These are phyloP conservation scores for Trichoderma harzianum DNA, from an alignment of 2,329 filamentous ascomycete species.

Conservation along the genomic window DNA sequence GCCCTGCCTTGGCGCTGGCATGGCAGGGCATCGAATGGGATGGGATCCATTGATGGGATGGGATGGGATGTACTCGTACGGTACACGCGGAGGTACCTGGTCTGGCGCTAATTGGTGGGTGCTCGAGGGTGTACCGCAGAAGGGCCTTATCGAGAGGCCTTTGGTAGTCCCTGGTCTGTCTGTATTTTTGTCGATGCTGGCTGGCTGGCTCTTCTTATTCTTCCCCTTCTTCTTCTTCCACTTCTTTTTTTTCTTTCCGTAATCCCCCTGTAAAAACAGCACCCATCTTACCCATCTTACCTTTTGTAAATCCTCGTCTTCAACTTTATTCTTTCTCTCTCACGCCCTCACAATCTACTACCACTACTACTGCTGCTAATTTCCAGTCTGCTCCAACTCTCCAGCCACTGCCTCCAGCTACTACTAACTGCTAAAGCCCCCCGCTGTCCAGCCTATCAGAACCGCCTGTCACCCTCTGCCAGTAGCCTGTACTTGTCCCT, in stretches of 20 bases:
- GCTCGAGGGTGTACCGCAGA: not conserved
- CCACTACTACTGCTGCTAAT: not conserved
- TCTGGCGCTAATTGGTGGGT: not conserved
- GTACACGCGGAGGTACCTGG: not conserved
- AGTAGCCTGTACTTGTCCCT: not conserved
- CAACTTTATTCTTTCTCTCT: not conserved
- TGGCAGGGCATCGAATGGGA: not conserved
- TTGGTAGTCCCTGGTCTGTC: not conserved
- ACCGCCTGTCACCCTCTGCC: not conserved
- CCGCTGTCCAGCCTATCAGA: slow-evolving; percentile 15
- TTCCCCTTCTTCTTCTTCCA: not conserved
- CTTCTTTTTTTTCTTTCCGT: not conserved
- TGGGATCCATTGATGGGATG: not conserved
- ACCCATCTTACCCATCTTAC: not conserved
- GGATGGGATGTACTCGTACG: not conserved
- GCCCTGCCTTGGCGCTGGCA: not conserved
- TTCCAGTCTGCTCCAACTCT: not conserved
- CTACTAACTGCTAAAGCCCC: not conserved
- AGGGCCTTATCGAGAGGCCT: not conserved
- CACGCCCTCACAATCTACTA: not conserved
- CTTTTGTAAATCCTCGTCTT: not conserved
- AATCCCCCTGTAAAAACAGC: not conserved
- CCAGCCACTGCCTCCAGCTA: not conserved
- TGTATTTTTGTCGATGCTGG: not conserved
- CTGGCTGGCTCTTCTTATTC: not conserved